Base-by-base conservation (phyloP, 176 grass and related monocot species). In the Tillandsia fasciculata region DNA sequence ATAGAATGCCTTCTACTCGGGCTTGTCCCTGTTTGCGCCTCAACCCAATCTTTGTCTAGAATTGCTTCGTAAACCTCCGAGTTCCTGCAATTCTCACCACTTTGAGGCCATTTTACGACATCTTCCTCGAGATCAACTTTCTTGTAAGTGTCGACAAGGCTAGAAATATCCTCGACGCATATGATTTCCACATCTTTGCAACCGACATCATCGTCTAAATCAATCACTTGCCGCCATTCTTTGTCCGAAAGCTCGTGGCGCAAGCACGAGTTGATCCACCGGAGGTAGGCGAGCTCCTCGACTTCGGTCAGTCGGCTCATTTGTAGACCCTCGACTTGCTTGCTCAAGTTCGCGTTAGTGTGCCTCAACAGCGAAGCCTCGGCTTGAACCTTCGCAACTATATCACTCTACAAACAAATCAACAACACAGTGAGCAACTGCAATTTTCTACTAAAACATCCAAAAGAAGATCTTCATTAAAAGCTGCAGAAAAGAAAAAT, bases 201-300 rank as follows among this genome's bases (percentile, higher is more conserved):
- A 15, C 10, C 48, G 52, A 70, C 72, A 71, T 49, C 73, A 76
- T 75, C 70, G 68, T 86, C 72, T 28, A 68, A 67, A 82, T 74
- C 84, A 10, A 56, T 42, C n/a, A 51, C 79, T 87, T 67, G 54
- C 75, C 70, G 77, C 8, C 80, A 64, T 73, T 58, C 73, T 84
- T 99, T 91, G 76, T 99, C 94, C 18, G 90, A 79, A 18, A 99
- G 89, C 67, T 99, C 89, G 68, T 88, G 94, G 13, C 94, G 84
- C 72, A 93, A 80, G 66, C 94, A 99, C 18, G 94, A 99, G 79
- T 99, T 99, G 69, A 99, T 90, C 94, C 94, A 99, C 1, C 94
- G 77, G 72, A 99, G 94, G 72, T 99, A 99, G 68, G 94, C 94
- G 77, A 99, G 94, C 74, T 99, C 94, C 74, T 99, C 94, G 75